These are phyloP conservation scores for Protomyces inouyei DNA, from an alignment of 1,139 yeast species.

Conservation along the genomic window DNA sequence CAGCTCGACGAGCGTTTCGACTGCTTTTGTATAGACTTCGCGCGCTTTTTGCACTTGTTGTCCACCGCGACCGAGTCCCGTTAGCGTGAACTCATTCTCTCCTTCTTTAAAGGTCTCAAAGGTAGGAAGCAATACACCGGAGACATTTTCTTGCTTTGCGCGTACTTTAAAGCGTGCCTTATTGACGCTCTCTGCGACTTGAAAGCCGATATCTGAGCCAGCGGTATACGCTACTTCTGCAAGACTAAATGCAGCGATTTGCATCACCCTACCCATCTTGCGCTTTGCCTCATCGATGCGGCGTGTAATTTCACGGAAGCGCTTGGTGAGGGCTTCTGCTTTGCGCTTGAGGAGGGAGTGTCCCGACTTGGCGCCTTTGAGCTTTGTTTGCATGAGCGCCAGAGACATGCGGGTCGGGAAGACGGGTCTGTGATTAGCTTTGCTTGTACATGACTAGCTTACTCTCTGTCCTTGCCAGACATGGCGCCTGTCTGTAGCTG, in stretches of 20 bases:
- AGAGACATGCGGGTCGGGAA: conserved; percentile 39
- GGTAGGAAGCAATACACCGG: conserved; percentile 91
- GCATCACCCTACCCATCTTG: conserved; percentile 98
- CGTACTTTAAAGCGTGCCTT: conserved; percentile 80
- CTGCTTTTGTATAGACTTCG: conserved; percentile 86
- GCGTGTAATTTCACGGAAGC: conserved; percentile 91
- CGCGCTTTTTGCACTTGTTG: conserved; percentile 96
- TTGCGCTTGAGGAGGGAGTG: conserved; percentile 89
- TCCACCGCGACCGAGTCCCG: conserved; percentile 97
- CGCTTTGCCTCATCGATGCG: conserved; percentile 93
- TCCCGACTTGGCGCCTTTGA: conserved; percentile 97
- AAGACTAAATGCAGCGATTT: conserved; percentile 91
- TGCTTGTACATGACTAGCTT: background rate
- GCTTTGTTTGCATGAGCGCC: conserved; percentile 87
- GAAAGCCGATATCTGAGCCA: conserved; percentile 90
- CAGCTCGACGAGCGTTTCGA: conserved; percentile 88
- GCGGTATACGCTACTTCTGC: conserved; percentile 98
- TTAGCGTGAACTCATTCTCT: conserved; percentile 80
- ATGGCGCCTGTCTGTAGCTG: background rate
- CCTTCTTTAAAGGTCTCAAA: conserved; percentile 73
- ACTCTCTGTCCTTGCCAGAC: conserved; percentile 26
- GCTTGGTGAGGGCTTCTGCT: conserved; percentile 91
- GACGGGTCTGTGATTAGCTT: conserved; percentile 8
- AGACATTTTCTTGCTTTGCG: conserved; percentile 92
- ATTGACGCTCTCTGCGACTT: conserved; percentile 89